Base-by-base conservation (phyloP, 2,329 filamentous ascomycete genomes). In the Apiospora kogelbergensis region DNA sequence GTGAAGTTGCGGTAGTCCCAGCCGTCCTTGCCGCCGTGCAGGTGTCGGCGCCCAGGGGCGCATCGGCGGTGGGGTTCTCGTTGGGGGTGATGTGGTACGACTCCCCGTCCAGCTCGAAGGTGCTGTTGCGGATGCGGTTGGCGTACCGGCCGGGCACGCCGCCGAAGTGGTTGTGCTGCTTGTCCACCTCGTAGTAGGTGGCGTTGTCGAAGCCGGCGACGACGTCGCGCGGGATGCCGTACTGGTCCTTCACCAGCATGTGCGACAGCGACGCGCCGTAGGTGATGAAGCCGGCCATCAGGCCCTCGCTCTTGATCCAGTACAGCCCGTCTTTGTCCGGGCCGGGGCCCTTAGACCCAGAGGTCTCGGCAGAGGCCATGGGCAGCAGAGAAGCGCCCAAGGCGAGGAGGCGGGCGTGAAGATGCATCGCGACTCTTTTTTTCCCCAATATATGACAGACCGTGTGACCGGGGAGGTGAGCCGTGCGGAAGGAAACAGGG, bases 1-100 rank as follows among this genome's bases (percentile, higher is more conserved):
- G 90, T 93, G 79, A 92, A 95, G 81, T 94, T 93, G 72, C 91
- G 86, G 81, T 86, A 93, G 78, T 94, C 92, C 90, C 92, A 94
- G 63, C 91, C 91, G 74, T 92, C 84, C 0, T 87, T 84, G 9
- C 90, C 91, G 66, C 91, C 91, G 77, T 93, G 91, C 46, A 93
- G 83, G 90, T 92, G 80, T 93, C 82, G 20, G 86, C 80, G 7
- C 89, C 89, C 0, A 84, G 73, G 0, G 88, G 87, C 44, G 83
- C 74, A 6, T 79, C 82, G 2, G 79, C 67, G 0, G 84, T 86
- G 1, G 85, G 84, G 74, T 91, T 86, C 78, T 91, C 91, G 78
- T 93, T 93, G 65, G 90, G 82, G 45, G 81, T 74, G 68, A 92
- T 81, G 70, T 90, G 79, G 78, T 88, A 93, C 3, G 79, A 81